These are phyloP conservation scores for Leishmania lainsoni DNA, from an alignment of 208 protist genomes.

Conservation along the genomic window DNA sequence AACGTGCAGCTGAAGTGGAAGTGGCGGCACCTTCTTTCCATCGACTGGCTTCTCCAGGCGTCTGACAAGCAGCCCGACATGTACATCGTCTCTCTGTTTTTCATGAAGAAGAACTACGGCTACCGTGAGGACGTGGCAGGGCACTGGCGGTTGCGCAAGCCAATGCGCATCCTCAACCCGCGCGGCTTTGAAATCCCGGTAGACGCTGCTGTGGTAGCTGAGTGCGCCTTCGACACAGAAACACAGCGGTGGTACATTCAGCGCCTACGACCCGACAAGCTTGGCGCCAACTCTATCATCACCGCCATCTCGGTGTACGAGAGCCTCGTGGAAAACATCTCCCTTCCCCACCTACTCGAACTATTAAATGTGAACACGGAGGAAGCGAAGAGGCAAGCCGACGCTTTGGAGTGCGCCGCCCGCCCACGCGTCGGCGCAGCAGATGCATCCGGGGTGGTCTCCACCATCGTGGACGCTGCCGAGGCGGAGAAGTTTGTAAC, in stretches of 20 bases:
- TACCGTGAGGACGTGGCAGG: constrained; percentile 60
- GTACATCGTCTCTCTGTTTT: constrained; percentile 67
- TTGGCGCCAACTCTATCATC: constrained; percentile 76
- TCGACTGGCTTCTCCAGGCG: constrained; percentile 64
- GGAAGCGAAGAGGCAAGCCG: background rate
- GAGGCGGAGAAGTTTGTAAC: constrained; percentile 28
- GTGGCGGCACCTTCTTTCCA: constrained; percentile 72
- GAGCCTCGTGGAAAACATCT: constrained; percentile 71
- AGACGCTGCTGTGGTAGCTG: constrained; percentile 42
- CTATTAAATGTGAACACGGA: constrained; percentile 19
- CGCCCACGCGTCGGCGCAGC: background rate
- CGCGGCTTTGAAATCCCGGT: constrained; percentile 41
- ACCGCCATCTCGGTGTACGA: constrained; percentile 84
- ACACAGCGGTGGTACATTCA: constrained; percentile 62
- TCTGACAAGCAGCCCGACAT: constrained; percentile 28
- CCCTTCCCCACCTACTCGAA: constrained; percentile 38
- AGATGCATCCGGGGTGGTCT: background rate
- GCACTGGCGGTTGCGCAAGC: constrained; percentile 51
- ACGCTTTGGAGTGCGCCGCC: constrained; percentile 16
- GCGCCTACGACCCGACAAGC: constrained; percentile 64
- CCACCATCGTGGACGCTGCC: background rate
- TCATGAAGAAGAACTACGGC: constrained; percentile 69
- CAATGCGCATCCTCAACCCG: constrained; percentile 57
- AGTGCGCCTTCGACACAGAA: constrained; percentile 60
- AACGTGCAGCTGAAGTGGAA: constrained; percentile 83